These are phyloP conservation scores for Metroxylon sagu DNA, from an alignment of 176 grass and related monocot genomes.

Conservation along the genomic window DNA sequence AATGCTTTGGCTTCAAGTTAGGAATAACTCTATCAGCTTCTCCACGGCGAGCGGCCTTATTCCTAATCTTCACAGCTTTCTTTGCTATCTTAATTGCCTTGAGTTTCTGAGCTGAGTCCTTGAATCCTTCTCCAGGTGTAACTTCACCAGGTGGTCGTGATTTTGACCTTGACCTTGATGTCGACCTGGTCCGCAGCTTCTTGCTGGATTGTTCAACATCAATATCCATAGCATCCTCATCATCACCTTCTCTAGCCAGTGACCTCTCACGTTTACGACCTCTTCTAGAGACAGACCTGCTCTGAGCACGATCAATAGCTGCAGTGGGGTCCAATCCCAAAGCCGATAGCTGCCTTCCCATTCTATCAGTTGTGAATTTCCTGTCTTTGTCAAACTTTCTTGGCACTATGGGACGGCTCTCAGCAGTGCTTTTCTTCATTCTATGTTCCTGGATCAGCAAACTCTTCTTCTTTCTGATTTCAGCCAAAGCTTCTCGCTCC, in stretches of 20 bases:
- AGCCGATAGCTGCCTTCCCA: constrained; percentile 46
- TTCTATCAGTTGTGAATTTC: constrained; percentile 33
- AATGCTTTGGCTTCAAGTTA: constrained; percentile 80
- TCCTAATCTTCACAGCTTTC: constrained; percentile 43
- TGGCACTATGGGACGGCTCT: constrained; percentile 69
- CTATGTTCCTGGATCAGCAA: constrained; percentile 68
- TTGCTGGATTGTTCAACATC: constrained; percentile 51
- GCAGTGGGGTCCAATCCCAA: constrained; percentile 43
- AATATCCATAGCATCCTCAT: constrained; percentile 46
- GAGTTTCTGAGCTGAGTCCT: constrained; percentile 48
- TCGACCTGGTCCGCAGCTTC: constrained; percentile 28
- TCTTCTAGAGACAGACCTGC: constrained; percentile 17
- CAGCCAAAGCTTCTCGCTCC: constrained; percentile 36
- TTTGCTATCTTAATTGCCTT: constrained; percentile 53
- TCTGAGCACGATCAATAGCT: constrained; percentile 34
- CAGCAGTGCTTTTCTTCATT: constrained; percentile 82
- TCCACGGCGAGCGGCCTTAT: constrained; percentile 70
- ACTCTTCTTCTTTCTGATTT: constrained; percentile 60
- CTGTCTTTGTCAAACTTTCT: constrained; percentile 51
- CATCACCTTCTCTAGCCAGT: constrained; percentile 14
- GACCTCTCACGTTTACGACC: constrained; percentile 71
- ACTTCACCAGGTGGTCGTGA: constrained; percentile 42
- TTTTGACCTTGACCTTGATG: constrained; percentile 36
- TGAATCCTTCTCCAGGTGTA: constrained; percentile 58
- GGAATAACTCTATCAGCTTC: constrained; percentile 77